phyloP scores from a whole-genome alignment of 202 grass and related monocot species.

The Eragrostis tef region DNA sequence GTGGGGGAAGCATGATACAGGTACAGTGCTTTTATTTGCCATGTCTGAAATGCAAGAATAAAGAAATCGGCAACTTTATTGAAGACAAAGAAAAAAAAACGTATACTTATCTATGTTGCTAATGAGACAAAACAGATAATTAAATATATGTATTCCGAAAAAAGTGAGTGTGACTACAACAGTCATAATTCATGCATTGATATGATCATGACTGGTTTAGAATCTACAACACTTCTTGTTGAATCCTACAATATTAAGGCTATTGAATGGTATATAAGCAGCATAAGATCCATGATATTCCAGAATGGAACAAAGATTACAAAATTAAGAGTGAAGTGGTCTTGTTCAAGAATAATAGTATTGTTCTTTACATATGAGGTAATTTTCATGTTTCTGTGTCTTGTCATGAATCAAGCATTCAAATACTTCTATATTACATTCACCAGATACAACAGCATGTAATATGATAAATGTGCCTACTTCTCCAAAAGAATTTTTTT shows the following conservation, averaged over 20 bases:
- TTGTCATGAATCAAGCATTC: neutral
- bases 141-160: neutral
- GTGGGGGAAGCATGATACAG: slow-evolving; percentile 73
- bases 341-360: neutral
- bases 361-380: neutral
- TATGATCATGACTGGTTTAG: neutral
- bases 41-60: slow-evolving; percentile 67
- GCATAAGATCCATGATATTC: neutral
- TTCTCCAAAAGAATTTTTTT: neutral
- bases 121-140: slow-evolving; percentile 17
- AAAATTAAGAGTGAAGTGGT: neutral
- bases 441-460: neutral
- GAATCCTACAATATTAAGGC: neutral
- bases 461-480: too few relatives aligned
- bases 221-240: neutral
- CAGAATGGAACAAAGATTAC: neutral
- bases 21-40: slow-evolving; percentile 69
- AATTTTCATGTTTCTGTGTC: neutral
- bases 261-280: neutral
- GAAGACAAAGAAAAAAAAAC: neutral
- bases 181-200: neutral
- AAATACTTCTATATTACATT: slow-evolving; percentile 26
- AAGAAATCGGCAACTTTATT: neutral
- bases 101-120: neutral
- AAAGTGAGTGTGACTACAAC: neutral